These are phyloP conservation scores for Cucumis melo DNA, from an alignment of 306 rosid genomes.

Conservation along the genomic window DNA sequence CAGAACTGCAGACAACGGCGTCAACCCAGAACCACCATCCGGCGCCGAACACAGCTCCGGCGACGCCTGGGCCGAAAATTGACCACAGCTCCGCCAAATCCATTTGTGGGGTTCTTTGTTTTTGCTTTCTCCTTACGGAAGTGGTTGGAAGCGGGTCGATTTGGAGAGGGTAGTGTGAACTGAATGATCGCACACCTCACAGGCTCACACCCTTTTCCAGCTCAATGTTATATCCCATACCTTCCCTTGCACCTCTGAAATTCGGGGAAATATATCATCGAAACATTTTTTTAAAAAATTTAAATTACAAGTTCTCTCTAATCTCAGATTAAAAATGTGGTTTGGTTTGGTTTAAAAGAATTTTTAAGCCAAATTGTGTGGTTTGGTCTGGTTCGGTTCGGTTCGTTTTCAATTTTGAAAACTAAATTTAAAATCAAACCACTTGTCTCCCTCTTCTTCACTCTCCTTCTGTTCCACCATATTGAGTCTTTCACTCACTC, in stretches of 20 bases:
- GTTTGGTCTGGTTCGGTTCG: too few relatives aligned
- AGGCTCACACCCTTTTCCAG: background rate
- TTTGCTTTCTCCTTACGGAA: background rate
- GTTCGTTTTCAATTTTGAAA: too few relatives aligned
- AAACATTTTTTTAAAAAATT: too few relatives aligned
- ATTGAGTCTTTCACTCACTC: too few relatives aligned
- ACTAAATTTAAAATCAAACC: too few relatives aligned
- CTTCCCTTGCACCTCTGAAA: background rate
- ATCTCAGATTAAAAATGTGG: too few relatives aligned
- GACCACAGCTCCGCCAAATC: slow-evolving; percentile 84
- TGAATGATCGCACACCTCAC: background rate
- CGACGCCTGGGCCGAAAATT: slow-evolving; percentile 88
- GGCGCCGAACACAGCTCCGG: slow-evolving; percentile 84
- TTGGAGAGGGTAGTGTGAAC: background rate
- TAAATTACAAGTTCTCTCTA: too few relatives aligned
- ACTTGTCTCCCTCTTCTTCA: too few relatives aligned
- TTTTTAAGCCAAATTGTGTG: too few relatives aligned
- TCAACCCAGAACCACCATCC: slow-evolving; percentile 99
- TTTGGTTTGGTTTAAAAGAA: too few relatives aligned
- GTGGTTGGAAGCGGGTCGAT: background rate
- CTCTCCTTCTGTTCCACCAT: too few relatives aligned
- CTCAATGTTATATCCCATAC: background rate
- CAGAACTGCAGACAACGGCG: slow-evolving; percentile 91
- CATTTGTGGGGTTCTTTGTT: slow-evolving; percentile 19
- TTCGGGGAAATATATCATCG: too few relatives aligned